Percentiles rank a stretch among this genome's conserved stretches.
phyloP scores from a whole-genome alignment of 345 rosid species.

The Eucalyptus pauciflora region DNA sequence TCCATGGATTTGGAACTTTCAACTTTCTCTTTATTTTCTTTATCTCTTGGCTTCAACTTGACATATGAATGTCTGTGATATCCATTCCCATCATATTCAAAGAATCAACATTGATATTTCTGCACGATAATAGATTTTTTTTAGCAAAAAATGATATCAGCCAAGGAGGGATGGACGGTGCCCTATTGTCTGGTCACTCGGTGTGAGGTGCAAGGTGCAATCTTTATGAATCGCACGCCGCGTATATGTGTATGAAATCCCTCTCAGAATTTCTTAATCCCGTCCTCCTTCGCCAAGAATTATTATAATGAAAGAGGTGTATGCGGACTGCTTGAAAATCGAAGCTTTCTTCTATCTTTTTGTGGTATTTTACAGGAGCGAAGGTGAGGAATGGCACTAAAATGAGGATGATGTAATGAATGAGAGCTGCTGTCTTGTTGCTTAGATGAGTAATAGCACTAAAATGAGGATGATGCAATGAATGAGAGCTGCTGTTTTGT shows the following conservation, averaged over 20 bases:
- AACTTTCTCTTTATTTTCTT: background rate
- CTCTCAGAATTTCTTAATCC: background rate
- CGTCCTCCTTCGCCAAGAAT: background rate
- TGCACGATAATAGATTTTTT: background rate
- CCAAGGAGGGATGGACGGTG: background rate
- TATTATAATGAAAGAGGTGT: background rate
- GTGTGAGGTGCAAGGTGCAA: background rate
- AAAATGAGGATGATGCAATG: background rate
- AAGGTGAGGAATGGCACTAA: background rate
- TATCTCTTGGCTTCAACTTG: background rate
- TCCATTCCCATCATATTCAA: background rate
- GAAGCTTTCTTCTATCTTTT: background rate
- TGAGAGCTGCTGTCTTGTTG: too few species aligned
- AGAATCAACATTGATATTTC: background rate
- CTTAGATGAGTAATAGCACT: background rate
- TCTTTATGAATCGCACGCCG: background rate
- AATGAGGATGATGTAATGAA: background rate
- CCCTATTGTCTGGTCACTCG: background rate
- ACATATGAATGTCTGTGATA: background rate
- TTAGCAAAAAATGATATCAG: background rate
- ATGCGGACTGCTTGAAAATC: background rate
- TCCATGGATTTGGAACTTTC: background rate
- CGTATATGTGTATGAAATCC: background rate
- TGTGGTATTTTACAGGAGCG: background rate
- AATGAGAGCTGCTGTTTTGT: background rate